phyloP scores from a whole-genome alignment of 169 alveolate genomes.

The Plasmodium yoelii region DNA sequence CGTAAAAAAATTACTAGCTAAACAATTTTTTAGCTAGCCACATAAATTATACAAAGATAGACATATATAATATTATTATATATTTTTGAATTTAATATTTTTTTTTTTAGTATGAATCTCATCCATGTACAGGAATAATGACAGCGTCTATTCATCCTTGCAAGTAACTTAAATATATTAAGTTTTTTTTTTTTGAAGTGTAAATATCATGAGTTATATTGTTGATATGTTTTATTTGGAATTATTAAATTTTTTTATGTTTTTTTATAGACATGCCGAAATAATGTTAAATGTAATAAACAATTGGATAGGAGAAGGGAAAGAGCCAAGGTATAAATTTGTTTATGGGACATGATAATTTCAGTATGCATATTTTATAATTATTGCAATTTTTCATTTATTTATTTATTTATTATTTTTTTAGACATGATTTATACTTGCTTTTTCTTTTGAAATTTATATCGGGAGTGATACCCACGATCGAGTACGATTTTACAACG shows the following conservation, averaged over 20 bases:
- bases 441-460: constrained; percentile 88
- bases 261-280: constrained; percentile 53
- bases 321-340: constrained; percentile 54
- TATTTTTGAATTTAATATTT: background rate
- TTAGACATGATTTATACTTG: constrained; percentile 78
- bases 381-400: too few species aligned
- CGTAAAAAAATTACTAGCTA: background rate
- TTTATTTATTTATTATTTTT: constrained; percentile 13
- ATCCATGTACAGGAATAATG: constrained; percentile 87
- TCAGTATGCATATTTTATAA: too few species aligned
- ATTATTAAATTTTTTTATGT: background rate
- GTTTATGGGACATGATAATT: background rate
- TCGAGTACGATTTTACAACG: constrained; percentile 89
- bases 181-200: background rate
- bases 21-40: background rate
- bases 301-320: constrained; percentile 54
- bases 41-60: background rate
- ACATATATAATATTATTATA: background rate
- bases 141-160: constrained; percentile 92
- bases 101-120: constrained; percentile 83
- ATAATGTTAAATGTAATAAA: constrained; percentile 51
- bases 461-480: constrained; percentile 90
- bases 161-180: constrained; percentile 54
- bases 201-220: background rate
- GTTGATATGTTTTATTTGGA: too few species aligned